Percentiles rank a stretch among this genome's conserved stretches.
These are phyloP conservation scores for Beta corolliflora DNA, from an alignment of 179 eudicot species.

Conservation along the genomic window DNA sequence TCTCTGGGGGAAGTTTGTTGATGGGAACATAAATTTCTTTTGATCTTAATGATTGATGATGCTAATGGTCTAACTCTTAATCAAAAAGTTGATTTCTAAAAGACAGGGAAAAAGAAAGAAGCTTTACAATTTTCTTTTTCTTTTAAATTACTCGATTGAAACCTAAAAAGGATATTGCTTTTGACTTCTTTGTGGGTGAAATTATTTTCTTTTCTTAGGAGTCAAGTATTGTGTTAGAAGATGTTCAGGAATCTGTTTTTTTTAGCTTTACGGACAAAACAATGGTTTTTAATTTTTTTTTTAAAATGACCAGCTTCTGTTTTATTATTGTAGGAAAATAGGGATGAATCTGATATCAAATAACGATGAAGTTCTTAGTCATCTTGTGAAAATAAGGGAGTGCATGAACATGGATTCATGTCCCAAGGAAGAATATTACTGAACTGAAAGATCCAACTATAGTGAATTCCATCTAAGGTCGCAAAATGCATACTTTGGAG, in stretches of 20 bases:
- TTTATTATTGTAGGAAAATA: neutral
- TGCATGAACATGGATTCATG: neutral
- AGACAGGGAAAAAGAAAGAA: neutral
- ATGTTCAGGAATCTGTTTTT: neutral
- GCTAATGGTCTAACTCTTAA: neutral
- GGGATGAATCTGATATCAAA: neutral
- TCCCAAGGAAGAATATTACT: neutral
- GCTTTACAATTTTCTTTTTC: neutral
- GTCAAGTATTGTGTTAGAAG: neutral
- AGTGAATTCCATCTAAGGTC: neutral
- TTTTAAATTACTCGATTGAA: neutral
- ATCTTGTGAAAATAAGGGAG: neutral
- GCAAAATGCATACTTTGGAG: neutral
- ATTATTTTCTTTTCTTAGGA: neutral
- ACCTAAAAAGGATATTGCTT: neutral
- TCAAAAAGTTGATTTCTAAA: neutral
- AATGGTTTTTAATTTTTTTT: neutral
- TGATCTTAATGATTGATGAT: neutral
- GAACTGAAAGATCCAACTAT: neutral
- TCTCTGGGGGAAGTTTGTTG: neutral
- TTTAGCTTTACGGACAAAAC: neutral
- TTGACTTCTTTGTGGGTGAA: neutral
- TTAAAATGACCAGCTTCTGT: neutral
- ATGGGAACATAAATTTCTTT: neutral
- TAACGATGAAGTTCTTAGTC: neutral